These are phyloP conservation scores for Tritrichomonas foetus DNA, from an alignment of 208 protist species.

Conservation along the genomic window DNA sequence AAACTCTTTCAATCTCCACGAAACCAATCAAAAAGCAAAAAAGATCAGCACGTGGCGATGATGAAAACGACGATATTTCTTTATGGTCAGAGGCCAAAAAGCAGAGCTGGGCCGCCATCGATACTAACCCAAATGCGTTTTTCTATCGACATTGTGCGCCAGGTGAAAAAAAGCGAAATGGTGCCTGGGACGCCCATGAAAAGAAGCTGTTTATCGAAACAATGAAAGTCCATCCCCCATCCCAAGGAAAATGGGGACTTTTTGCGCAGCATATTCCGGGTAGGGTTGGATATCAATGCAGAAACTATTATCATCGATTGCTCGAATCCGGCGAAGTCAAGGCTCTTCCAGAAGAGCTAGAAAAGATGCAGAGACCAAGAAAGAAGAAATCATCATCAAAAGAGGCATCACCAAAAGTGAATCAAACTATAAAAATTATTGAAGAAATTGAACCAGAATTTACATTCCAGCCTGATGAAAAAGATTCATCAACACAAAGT, in stretches of 20 bases:
- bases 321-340: background rate
- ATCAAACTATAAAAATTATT: background rate
- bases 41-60: background rate
- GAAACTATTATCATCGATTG: constrained; percentile 34
- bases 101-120: background rate
- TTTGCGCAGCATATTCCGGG: constrained; percentile 63
- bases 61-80: background rate
- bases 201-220: background rate
- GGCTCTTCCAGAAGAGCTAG: background rate
- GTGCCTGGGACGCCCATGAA: background rate
- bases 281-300: constrained; percentile 62
- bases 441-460: background rate
- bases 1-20: too few relatives aligned
- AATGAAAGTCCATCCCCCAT: constrained; percentile 23
- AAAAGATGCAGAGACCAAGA: background rate
- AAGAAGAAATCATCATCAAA: background rate
- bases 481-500: too few relatives aligned
- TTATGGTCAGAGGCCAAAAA: background rate
- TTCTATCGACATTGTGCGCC: background rate
- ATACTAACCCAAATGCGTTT: constrained; percentile 35
- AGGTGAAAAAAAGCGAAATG: background rate
- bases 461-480: too few relatives aligned
- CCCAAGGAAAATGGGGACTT: constrained; percentile 58
- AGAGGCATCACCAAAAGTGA: background rate
- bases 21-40: too few relatives aligned